Evolutionary conservation across 768 basidiomycete genomes (phyloP), one percentile per base, ranked within the genome.

Genomic region (Dioszegia aurantiaca): DNA sequence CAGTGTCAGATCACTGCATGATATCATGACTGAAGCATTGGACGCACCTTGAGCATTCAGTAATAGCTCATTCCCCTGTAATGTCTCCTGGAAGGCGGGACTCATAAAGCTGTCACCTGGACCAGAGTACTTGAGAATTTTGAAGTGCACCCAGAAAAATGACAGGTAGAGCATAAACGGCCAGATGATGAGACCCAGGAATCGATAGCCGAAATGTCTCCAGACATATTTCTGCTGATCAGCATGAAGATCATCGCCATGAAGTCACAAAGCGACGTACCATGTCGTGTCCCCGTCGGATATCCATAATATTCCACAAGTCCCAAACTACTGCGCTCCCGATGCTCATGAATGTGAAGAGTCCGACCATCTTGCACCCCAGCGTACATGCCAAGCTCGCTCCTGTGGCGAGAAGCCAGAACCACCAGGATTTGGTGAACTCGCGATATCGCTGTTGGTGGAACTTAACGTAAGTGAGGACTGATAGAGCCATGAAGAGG

Each of bases 61-160:
- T 56, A 97, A 78, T 77, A 99, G 81, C 70, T 98, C 92, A 65
- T 95, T 99, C 28, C 91, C 92, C 21, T 81, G 77, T 49, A 99
- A 80, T 17, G 92, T 95, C 79, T 98, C 92, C 78, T 99, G 95
- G 84, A 99, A 99, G 4, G 86, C 86, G 5, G 95, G 93, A 73
- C 88, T 91, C 95, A 98, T 98, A 80, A 98, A 99, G 37, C 82
- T 81, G 71, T 98, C 95, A 4, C 95, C 95, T 30, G 92, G 83
- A 24, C 95, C 95, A 11, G 92, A 92, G 63, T 86, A 82, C 8
- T 80, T 88, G 64, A 98, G 85, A 62, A 98, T 81, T 26, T 86
- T 81, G 71, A 99, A 94, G 77, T 99, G 95, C 24, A 95, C 78
- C 78, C 88, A 99, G 82, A 99, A 99, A 82, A 94, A 90, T 16